A percentile compares a stretch with the other conserved stretches of the same genome.
These are phyloP conservation scores for Combretum micranthum DNA, from an alignment of 345 rosid genomes.

Conservation along the genomic window DNA sequence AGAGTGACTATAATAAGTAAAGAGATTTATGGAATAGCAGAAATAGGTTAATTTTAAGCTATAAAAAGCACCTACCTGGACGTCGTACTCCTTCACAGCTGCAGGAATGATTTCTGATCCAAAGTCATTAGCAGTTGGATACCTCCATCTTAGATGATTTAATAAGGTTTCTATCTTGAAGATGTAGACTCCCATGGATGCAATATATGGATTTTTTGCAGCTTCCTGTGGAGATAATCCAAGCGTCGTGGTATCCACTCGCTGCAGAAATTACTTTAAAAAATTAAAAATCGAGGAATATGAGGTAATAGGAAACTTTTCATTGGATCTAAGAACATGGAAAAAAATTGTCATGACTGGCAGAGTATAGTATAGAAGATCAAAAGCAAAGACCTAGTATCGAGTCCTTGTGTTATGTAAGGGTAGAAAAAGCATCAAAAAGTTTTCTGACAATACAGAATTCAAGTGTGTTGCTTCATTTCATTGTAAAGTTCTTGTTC, in stretches of 20 bases:
- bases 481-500: too few species aligned
- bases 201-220: constrained; percentile 52
- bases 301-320: background rate
- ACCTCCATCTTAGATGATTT: constrained; percentile 64
- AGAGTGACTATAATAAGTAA: constrained; percentile 1
- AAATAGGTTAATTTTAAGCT: background rate
- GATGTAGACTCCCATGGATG: constrained; percentile 93
- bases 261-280: constrained; percentile 35
- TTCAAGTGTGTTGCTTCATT: too few species aligned
- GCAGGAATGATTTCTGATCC: constrained; percentile 96
- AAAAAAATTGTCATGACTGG: too few species aligned
- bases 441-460: too few species aligned
- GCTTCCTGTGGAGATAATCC: constrained; percentile 75
- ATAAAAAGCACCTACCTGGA: constrained; percentile 43
- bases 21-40: background rate
- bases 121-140: constrained; percentile 81
- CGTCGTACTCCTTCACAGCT: constrained; percentile 70
- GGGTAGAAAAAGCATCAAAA: too few species aligned
- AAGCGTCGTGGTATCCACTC: constrained; percentile 52
- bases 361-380: too few species aligned
- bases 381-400: background rate
- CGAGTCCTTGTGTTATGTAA: too few species aligned
- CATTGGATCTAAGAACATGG: too few species aligned
- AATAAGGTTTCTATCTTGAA: constrained; percentile 69
- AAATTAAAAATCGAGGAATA: background rate